Percentiles rank a stretch among this genome's conserved stretches.
Evolutionary conservation across 441 rosid genomes (phyloP).

Genomic region (Erodium moschatum): DNA sequence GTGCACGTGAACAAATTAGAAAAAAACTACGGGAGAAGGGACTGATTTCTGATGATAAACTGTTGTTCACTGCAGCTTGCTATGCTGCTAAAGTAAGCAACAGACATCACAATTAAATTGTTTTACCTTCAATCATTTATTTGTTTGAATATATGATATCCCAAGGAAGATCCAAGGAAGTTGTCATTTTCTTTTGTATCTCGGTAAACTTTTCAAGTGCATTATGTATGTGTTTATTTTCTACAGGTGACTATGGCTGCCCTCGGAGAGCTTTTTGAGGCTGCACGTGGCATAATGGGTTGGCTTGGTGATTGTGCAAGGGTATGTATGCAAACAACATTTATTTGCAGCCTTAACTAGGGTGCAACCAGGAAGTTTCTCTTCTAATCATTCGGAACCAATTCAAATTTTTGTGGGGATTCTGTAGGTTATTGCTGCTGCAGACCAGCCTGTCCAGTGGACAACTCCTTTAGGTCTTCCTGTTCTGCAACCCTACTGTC

Average conservation of each 20-base stretch:
- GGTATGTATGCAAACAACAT: constrained; percentile 28
- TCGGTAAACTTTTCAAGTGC: background rate
- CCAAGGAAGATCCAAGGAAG: background rate
- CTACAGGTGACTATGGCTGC: constrained; percentile 84
- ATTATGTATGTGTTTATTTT: constrained; percentile 2
- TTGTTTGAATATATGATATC: background rate
- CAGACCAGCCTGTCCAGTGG: constrained; percentile 83
- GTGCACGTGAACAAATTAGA: constrained; percentile 95
- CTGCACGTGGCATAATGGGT: constrained; percentile 86
- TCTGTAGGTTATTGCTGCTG: constrained; percentile 65
- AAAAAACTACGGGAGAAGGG: constrained; percentile 88
- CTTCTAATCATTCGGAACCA: background rate
- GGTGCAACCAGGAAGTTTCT: constrained; percentile 3
- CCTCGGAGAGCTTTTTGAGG: constrained; percentile 78
- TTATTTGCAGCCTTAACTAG: background rate
- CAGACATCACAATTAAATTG: background rate
- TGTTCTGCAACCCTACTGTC: constrained; percentile 86
- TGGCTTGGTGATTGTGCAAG: constrained; percentile 98
- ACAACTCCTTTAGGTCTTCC: constrained; percentile 96
- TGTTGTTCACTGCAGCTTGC: constrained; percentile 68
- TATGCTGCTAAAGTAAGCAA: constrained; percentile 83
- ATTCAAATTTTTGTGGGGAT: constrained; percentile 5
- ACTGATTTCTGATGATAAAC: constrained; percentile 68
- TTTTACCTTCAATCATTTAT: constrained; percentile 5
- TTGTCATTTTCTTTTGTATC: constrained; percentile 5